phyloP scores from a whole-genome alignment of 176 grass and related monocot species.

The Triticum timopheevii region DNA sequence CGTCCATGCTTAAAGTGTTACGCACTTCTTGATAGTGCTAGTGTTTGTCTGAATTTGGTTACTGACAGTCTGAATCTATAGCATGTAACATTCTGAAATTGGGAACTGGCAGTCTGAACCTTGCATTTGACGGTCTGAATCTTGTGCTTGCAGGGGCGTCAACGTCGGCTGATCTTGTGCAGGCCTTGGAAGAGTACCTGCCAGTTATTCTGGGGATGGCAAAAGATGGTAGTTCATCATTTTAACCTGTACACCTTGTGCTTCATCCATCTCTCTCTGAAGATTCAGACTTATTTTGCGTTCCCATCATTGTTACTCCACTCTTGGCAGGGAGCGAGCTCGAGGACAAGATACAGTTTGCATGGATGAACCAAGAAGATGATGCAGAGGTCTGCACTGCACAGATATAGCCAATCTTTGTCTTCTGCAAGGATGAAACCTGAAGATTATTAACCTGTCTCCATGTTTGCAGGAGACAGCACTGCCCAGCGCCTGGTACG shows the following conservation, averaged over 20 bases:
- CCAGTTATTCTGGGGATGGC: slow-evolving; percentile 66
- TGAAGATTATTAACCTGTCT: slow-evolving; percentile 41
- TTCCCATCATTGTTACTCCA: not conserved
- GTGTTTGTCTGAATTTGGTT: not conserved
- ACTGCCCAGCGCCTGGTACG: slow-evolving; percentile 86
- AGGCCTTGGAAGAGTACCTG: slow-evolving; percentile 71
- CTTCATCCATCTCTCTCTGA: not conserved
- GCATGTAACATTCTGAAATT: not conserved
- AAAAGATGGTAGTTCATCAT: slow-evolving; percentile 53
- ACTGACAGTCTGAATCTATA: not conserved
- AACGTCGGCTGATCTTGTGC: slow-evolving; percentile 62
- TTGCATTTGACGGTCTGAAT: not conserved
- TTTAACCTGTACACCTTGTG: not conserved
- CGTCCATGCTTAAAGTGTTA: not conserved
- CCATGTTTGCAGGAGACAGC: slow-evolving; percentile 51
- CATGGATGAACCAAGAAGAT: slow-evolving; percentile 92
- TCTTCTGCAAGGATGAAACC: slow-evolving; percentile 67
- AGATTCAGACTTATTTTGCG: no score
- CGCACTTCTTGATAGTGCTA: not conserved
- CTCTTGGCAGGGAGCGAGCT: slow-evolving; percentile 38
- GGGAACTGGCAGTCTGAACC: not conserved
- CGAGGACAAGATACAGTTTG: slow-evolving; percentile 71
- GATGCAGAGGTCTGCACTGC: slow-evolving; percentile 48
- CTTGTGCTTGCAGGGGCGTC: slow-evolving; percentile 37
- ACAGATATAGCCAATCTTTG: not conserved